A percentile compares a stretch with the other conserved stretches of the same genome.
Conservation (phyloP, 1,284 basidiomycete species). For the Pseudomicrostroma phylloplanum region DNA sequence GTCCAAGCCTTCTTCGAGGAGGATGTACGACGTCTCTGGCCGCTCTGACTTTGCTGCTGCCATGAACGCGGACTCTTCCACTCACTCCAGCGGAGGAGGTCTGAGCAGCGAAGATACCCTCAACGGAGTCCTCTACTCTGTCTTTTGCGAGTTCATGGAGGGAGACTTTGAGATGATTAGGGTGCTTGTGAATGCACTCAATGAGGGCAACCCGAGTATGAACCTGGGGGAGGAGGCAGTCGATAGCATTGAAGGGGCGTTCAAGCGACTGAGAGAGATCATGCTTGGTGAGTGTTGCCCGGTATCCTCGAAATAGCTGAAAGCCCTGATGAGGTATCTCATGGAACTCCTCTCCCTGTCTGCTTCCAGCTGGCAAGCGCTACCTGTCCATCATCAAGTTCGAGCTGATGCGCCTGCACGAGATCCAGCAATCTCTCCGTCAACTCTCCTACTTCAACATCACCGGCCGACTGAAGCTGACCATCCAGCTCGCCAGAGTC, state of each 20-base stretch:
- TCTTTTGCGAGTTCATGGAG: slow-evolving; percentile 73
- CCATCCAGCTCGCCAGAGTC: slow-evolving; percentile 71
- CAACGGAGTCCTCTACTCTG: slow-evolving; percentile 64
- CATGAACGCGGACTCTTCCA: slow-evolving; percentile 15
- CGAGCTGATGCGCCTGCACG: slow-evolving; percentile 67
- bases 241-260: slow-evolving; percentile 50
- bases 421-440: slow-evolving; percentile 69
- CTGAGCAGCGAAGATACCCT: slow-evolving; percentile 63
- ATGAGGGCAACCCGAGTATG: slow-evolving; percentile 47
- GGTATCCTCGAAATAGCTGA: background rate
- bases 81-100: slow-evolving; percentile 10
- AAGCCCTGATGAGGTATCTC: background rate
- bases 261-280: slow-evolving; percentile 45
- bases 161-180: slow-evolving; percentile 75
- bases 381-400: slow-evolving; percentile 68
- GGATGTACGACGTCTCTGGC: slow-evolving; percentile 62
- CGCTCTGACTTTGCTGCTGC: slow-evolving; percentile 26
- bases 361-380: slow-evolving; percentile 59
- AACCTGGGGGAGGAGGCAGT: slow-evolving; percentile 50
- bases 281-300: slow-evolving; percentile 34
- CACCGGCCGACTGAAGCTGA: slow-evolving; percentile 67
- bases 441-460: slow-evolving; percentile 70
- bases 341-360: background rate
- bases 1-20: slow-evolving; percentile 64
- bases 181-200: slow-evolving; percentile 61